Base-by-base conservation (phyloP, 805 yeast species). In the Metschnikowia arizonensis region DNA sequence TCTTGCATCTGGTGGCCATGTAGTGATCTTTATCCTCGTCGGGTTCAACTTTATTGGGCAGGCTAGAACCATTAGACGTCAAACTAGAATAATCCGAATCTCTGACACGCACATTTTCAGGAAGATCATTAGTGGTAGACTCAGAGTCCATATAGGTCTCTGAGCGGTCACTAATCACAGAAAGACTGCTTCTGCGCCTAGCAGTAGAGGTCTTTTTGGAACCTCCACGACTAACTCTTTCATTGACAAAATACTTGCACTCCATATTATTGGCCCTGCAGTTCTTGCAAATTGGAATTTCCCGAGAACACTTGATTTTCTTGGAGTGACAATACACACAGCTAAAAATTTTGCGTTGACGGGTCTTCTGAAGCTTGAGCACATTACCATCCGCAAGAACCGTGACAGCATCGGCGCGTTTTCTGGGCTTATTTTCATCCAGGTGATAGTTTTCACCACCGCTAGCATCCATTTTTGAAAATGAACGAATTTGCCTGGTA, bases 241-340 rank as follows among this genome's bases (percentile, higher is more conserved):
- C 82, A 53, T 81, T 81, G 37, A 74, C 71, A 53, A 79, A 81
- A 56, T 79, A 79, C 50, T 72, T 71, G 60, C 86, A 81, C 29
- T 67, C 73, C 32, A 69, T 53, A 2, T 69, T 68, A 40, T 72
- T 61, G 45, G 71, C 76, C 14, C 66, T 63, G 61, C 88, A 82
- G 50, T 73, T 72, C 23, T 68, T 64, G 56, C 87, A 83, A 12
- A 74, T 63, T 1, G 86, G 87, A 33, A 70, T 73, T 33, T 68
- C 72, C 48, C 82, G 72, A n/a, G 79, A 76, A 59, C 87, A 82
- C 52, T 78, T 79, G 48, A 81, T 74, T 62, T 81, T 82, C 60
- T 78, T 79, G 33, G 77, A 71, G 55, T 80, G 82, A 54, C 85
- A 80, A 37, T 82, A 66, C 12, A 76, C 72, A 58, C 85, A 80